Base-by-base conservation (phyloP, 2,329 filamentous ascomycete genomes). In the Colletotrichum graminicola region DNA sequence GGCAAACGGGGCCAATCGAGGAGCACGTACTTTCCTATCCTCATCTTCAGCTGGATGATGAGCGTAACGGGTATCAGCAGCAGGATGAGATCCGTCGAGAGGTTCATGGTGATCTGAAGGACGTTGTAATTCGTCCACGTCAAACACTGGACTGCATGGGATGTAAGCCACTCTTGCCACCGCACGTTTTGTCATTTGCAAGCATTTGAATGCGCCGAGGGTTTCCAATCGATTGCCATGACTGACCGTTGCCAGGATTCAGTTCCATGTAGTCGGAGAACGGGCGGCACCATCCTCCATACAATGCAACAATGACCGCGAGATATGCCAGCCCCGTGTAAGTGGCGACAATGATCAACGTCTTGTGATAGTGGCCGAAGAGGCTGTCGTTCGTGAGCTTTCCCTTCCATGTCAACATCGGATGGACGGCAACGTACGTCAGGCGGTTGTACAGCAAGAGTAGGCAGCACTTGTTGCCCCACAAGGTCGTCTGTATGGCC, bases 401-500 rank as follows among this genome's bases (percentile, higher is more conserved):
- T 57, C 18, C 26, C 39, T 47, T 62, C n/a, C n/a, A 18, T 14
- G 14, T 21, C 34, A 18, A 23, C 26, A 3, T 16, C 11, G 4
- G 2, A 34, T 21, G 26, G 57, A 3, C 14, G 2, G 32, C 5
- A 6, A 69, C 70, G 14, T 57, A 73, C 71, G 51, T 45, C 18
- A 73, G 12, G 3, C 71, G 67, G 32, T 62, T 57, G 18, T 71
- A 73, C 6, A 73, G 29, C 7, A 73, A 16, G 36, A 73, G n/a
- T 3, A 73, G 43, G 34, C 71, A 73, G 29, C 62, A 66, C 47
- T 73, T 73, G 12, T 73, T 73, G 6, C 71, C 71, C 71, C 67
- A 73, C 5, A 73, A 47, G 8, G 71, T 73, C 23, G 71, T 73
- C 32, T 73, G 62, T 12, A 73, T 71, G n/a, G 66, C 36, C 2